Conservation (phyloP, 1,139 yeast species). For the Debaryomyces psychrophilus region DNA sequence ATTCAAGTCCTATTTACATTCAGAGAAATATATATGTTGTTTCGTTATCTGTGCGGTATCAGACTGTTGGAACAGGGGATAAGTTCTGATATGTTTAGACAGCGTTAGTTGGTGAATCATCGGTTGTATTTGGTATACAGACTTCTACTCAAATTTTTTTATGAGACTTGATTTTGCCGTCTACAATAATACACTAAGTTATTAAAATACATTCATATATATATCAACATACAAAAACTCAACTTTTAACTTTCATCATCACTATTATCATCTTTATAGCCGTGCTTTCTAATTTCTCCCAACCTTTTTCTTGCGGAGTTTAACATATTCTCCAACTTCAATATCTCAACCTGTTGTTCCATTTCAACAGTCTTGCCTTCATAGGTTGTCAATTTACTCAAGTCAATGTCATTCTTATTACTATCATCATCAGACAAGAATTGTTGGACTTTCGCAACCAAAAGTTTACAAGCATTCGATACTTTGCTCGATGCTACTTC, state of each 20-base stretch:
- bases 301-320: slow-evolving; percentile 74
- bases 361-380: slow-evolving; percentile 86
- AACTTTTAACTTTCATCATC: slow-evolving; percentile 43
- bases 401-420: slow-evolving; percentile 57
- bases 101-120: too few species aligned
- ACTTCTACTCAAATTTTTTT: too few species aligned
- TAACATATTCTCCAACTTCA: slow-evolving; percentile 77
- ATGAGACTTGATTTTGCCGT: too few species aligned
- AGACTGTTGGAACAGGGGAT: too few species aligned
- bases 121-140: too few species aligned
- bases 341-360: slow-evolving; percentile 92
- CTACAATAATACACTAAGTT: too few species aligned
- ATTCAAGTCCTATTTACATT: too few species aligned
- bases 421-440: slow-evolving; percentile 46
- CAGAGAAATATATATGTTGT: too few species aligned
- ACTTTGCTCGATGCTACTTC: slow-evolving; percentile 74
- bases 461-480: slow-evolving; percentile 69
- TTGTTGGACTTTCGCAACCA: slow-evolving; percentile 73
- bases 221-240: too few species aligned
- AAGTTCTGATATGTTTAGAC: too few species aligned
- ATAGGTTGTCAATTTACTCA: slow-evolving; percentile 69
- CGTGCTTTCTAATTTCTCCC: slow-evolving; percentile 82
- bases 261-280: slow-evolving; percentile 61
- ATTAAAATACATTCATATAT: too few species aligned
- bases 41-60: too few species aligned